Evolutionary conservation across 306 rosid species (phyloP), one percentile per base, ranked within the genome.

Genomic region (Echinosophora koreensis): DNA sequence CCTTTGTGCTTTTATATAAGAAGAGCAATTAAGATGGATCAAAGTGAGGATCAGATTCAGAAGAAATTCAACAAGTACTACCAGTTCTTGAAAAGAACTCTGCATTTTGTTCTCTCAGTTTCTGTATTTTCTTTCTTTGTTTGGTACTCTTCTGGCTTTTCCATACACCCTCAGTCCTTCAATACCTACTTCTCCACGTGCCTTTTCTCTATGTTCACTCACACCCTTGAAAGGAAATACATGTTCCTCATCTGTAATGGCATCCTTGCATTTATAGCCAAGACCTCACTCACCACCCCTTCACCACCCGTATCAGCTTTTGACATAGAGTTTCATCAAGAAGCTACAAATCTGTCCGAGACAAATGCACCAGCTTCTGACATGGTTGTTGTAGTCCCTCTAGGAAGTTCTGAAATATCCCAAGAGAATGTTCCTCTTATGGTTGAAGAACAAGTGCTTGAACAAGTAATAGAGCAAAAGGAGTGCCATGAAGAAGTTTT

Each of bases 241-340:
- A 84, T 93, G 87, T 93, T 93, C 68, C 89, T 90, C 39, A 17
- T 90, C 13, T 92, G 90, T 8, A 90, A 90, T 72, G 92, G 79
- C 73, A 87, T 90, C 71, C 92, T 92, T 42, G 90, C 87, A 63
- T 75, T 92, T 63, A 71, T 92, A 17, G 86, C 87, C 49, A 87
- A 82, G 56, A 83, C 54, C 58, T 86, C 88, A 3, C 72, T 65
- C 67, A 7, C 16, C 42, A 18, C 73, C 1, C 34, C 73, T 12
- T 50, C 50, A 6, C 6, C 18, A n/a, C 8, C 71, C 63, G 35
- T 1, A 46, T 34, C 66, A 69, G 78, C 70, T 35, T 57, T 54
- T 55, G 50, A 37, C n/a, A 38, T 16, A 15, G 59, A 49, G 15
- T 9, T 60, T 75, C 71, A 58, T 75, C 71, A 58, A 73, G 22